Base-by-base conservation (phyloP, 257 asterid species). In the Nyctanthes arbortristis region DNA sequence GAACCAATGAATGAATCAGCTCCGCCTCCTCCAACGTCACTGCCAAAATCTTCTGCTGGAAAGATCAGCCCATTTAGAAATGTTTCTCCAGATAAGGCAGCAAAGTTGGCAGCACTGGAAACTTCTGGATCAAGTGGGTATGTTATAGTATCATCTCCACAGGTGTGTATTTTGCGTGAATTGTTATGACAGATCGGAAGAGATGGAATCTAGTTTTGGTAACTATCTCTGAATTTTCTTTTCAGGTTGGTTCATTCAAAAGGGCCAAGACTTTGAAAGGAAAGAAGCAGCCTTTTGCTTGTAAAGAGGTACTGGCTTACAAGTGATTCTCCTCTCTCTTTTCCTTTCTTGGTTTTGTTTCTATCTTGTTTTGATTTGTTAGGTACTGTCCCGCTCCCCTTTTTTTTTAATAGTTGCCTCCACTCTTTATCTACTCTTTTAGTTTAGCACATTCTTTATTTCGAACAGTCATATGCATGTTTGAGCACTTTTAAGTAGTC, bases 231-330 rank as follows among this genome's bases (percentile, higher is more conserved):
- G 16, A 33, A 67, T 69, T 77, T 62, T 58, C 59, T 37, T 76
- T 57, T 59, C 63, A 89, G 96, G 98, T 92, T 43, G 98, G 98
- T 68, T 78, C 85, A 20, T 86, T 88, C 74, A 78, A 72, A 70
- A 83, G 92, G 78, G 87, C 85, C 75, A 85, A 81, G 81, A 82
- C 87, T 63, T 34, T 75, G 28, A 92, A 87, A 77, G 96, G 95
- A 80, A 85, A 82, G 82, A 81, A 72, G 77, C 93, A 77, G 61
- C 78, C 80, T 22, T 90, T 89, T 69, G 77, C 85, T 22, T 82
- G 92, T 78, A 84, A 89, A 84, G 95, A 85, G 97, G 97, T 92
- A 80, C 33, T 61, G 34, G 65, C 61, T 28, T 57, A 16, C 30
- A 27, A 71, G 61, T 54, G 59, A 55, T 4, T 40, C 58, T 9